A percentile compares a stretch with the other conserved stretches of the same genome.
phyloP scores from a whole-genome alignment of 805 yeast species.

The Yarrowia osloensis region DNA sequence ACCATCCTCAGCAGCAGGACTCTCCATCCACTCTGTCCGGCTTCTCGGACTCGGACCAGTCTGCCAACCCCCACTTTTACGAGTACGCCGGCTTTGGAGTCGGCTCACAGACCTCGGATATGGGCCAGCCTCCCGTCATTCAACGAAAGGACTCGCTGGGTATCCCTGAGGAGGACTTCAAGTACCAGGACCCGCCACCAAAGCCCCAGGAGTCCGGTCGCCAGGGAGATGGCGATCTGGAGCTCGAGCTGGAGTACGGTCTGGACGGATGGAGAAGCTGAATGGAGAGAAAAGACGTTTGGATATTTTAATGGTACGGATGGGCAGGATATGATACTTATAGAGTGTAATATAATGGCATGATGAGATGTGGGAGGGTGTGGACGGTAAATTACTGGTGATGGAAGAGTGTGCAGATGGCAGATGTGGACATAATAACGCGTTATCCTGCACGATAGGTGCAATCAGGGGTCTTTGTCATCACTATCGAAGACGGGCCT shows the following conservation, averaged over 20 bases:
- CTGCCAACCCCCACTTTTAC: conserved; percentile 23
- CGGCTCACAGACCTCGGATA: conserved; percentile 18
- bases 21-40: conserved; percentile 10
- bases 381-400: too few species aligned
- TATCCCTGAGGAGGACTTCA: conserved; percentile 51
- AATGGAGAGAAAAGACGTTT: neutral
- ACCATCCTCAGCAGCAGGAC: conserved; percentile 32
- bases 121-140: conserved; percentile 37
- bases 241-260: conserved; percentile 68
- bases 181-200: conserved; percentile 57
- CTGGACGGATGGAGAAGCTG: conserved; percentile 50
- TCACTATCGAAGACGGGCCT: too few species aligned
- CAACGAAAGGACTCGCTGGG: conserved; percentile 45
- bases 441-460: too few species aligned
- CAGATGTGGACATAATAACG: too few species aligned
- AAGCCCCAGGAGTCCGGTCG: conserved; percentile 57
- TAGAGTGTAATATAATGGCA: neutral
- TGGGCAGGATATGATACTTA: neutral
- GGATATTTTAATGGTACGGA: neutral
- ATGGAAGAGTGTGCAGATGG: too few species aligned
- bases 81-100: conserved; percentile 27
- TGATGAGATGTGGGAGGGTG: neutral
- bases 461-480: too few species aligned
- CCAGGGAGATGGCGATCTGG: conserved; percentile 49
- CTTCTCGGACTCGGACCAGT: conserved; percentile 29